Evolutionary conservation across 805 yeast genomes (phyloP).

Genomic region (Schizosaccharomyces octosporus): DNA sequence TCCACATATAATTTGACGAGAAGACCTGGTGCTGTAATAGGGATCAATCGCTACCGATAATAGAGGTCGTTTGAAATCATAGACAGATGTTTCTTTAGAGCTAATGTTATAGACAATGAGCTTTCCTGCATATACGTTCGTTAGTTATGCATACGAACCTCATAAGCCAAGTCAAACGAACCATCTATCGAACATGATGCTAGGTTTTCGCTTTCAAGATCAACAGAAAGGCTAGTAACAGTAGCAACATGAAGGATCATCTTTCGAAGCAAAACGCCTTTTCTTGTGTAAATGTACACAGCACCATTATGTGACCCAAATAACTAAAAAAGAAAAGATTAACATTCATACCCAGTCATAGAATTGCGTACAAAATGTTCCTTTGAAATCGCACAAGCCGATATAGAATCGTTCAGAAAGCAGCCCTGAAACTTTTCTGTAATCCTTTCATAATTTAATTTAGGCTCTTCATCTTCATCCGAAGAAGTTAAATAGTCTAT

Average conservation of each 20-base stretch:
- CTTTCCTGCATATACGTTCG: not conserved
- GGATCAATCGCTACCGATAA: conserved; percentile 66
- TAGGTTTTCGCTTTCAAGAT: conserved; percentile 33
- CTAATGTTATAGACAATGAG: conserved; percentile 32
- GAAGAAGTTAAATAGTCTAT: conserved; percentile 10
- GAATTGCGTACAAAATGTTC: conserved; percentile 58
- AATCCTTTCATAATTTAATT: conserved; percentile 48
- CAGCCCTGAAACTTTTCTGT: conserved; percentile 42
- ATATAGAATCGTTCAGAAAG: conserved; percentile 53
- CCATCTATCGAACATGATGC: conserved; percentile 91
- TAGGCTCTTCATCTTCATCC: conserved; percentile 30
- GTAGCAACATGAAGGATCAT: conserved; percentile 72
- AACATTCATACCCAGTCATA: conserved; percentile 60
- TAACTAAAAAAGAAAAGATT: not conserved
- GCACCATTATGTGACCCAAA: conserved; percentile 1
- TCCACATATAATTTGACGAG: conserved; percentile 55
- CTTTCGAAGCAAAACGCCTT: conserved; percentile 25
- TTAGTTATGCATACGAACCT: not conserved
- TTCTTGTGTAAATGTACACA: not conserved
- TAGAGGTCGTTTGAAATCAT: conserved; percentile 67
- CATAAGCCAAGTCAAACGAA: conserved; percentile 26
- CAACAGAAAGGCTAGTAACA: conserved; percentile 44
- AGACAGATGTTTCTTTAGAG: conserved; percentile 39
- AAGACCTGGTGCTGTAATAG: conserved; percentile 24
- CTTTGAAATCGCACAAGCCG: conserved; percentile 39